Evolutionary conservation across 2,329 filamentous ascomycete species (phyloP).

Genomic region (Ophiocordyceps camponoti-leonardi): DNA sequence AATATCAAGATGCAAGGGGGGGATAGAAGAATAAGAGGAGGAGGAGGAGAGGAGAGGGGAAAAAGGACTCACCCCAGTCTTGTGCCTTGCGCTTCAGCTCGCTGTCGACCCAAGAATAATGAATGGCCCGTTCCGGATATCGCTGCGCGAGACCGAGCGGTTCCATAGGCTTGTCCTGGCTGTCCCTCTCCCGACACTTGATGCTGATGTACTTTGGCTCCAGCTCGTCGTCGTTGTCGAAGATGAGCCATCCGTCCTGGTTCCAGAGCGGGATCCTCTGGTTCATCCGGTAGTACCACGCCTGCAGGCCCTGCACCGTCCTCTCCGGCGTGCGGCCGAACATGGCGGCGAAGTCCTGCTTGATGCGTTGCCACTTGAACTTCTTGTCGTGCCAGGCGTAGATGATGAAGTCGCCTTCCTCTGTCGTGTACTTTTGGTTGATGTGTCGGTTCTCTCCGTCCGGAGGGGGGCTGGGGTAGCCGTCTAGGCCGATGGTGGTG

Average conservation of each 20-base stretch:
- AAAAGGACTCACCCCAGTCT: constrained; percentile 21
- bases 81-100: constrained; percentile 19
- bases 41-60: not conserved
- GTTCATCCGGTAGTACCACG: constrained; percentile 27
- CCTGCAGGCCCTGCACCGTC: constrained; percentile 22
- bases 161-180: constrained; percentile 17
- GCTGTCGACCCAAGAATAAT: constrained; percentile 25
- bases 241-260: constrained; percentile 20
- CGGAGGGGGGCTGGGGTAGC: constrained; percentile 18
- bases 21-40: too few species aligned
- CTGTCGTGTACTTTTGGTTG: constrained; percentile 25
- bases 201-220: constrained; percentile 19
- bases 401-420: constrained; percentile 25
- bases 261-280: constrained; percentile 22
- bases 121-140: constrained; percentile 29
- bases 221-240: constrained; percentile 20
- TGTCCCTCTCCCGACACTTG: constrained; percentile 21
- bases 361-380: constrained; percentile 22
- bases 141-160: constrained; percentile 21
- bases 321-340: constrained; percentile 20
- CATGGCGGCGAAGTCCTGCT: constrained; percentile 20
- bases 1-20: too few species aligned
- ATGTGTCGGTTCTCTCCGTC: constrained; percentile 21
- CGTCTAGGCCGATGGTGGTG: constrained; percentile 7
- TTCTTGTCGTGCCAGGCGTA: constrained; percentile 26